phyloP scores from a whole-genome alignment of 73 alveolate species.

The Durusdinium trenchii region DNA sequence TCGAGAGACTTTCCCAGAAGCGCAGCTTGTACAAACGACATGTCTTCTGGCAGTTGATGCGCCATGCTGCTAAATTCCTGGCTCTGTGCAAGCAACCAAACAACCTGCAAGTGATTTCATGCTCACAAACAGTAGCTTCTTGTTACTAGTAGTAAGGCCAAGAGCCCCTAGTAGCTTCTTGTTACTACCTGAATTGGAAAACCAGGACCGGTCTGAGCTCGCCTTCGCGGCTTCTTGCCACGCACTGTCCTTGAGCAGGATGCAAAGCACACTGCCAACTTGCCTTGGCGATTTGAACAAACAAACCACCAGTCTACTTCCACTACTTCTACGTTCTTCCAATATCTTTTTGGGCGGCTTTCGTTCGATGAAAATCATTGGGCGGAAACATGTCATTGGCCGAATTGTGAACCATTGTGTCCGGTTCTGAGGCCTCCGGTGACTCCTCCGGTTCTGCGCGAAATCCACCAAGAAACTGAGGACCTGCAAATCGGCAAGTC shows the following conservation, averaged over 20 bases:
- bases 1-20: no score
- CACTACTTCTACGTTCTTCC: background rate
- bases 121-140: no score
- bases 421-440: background rate
- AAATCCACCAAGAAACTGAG: conserved; percentile 68
- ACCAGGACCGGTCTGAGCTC: no score
- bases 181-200: no score
- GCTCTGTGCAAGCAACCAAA: no score
- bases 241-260: conserved; percentile 34
- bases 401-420: background rate
- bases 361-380: background rate
- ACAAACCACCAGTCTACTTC: background rate
- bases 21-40: no score
- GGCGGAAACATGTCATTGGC: background rate
- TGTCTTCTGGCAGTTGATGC: no score
- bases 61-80: no score
- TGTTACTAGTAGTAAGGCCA: no score
- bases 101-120: no score
- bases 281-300: conserved; percentile 52
- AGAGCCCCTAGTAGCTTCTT: no score
- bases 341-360: background rate
- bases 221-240: conserved; percentile 71
- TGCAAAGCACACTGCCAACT: conserved; percentile 38
- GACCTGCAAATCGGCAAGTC: conserved; percentile 52
- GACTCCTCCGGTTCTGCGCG: conserved; percentile 46